phyloP scores from a whole-genome alignment of 345 rosid genomes.

The Kandelia obovata region DNA sequence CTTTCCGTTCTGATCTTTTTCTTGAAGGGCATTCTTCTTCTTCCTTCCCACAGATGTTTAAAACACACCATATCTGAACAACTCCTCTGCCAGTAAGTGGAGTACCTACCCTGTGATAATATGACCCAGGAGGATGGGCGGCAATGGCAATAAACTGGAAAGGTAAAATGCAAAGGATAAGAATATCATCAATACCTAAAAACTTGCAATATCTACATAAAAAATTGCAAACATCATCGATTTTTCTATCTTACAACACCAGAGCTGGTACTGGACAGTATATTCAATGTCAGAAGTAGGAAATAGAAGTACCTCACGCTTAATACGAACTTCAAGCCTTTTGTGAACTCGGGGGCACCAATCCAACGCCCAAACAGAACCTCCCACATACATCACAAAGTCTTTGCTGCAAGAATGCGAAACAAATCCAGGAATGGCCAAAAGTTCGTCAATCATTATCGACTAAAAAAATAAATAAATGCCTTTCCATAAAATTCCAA shows the following conservation, averaged over 20 bases:
- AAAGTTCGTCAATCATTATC: background rate
- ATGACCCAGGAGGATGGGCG: slow-evolving; percentile 84
- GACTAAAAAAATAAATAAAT: background rate
- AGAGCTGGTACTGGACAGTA: background rate
- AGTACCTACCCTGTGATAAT: slow-evolving; percentile 66
- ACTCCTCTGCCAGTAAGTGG: slow-evolving; percentile 76
- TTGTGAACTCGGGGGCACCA: slow-evolving; percentile 77
- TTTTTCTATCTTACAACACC: no score
- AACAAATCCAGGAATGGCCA: background rate
- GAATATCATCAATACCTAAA: background rate
- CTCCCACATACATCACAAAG: slow-evolving; percentile 77
- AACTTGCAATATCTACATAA: no score
- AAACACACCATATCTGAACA: slow-evolving; percentile 81
- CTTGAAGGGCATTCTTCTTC: slow-evolving; percentile 19
- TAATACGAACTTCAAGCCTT: slow-evolving; percentile 41
- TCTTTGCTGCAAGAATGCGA: slow-evolving; percentile 62
- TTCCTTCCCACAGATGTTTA: slow-evolving; percentile 37
- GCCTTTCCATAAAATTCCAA: background rate
- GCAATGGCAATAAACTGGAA: slow-evolving; percentile 81
- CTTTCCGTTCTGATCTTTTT: slow-evolving; percentile 26
- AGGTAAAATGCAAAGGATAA: background rate
- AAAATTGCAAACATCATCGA: no score
- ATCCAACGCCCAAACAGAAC: slow-evolving; percentile 87
- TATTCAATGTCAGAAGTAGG: background rate
- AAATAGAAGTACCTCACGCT: slow-evolving; percentile 56